A percentile compares a stretch with the other conserved stretches of the same genome.
phyloP scores from a whole-genome alignment of 345 rosid species.

The Bruguiera parviflora region DNA sequence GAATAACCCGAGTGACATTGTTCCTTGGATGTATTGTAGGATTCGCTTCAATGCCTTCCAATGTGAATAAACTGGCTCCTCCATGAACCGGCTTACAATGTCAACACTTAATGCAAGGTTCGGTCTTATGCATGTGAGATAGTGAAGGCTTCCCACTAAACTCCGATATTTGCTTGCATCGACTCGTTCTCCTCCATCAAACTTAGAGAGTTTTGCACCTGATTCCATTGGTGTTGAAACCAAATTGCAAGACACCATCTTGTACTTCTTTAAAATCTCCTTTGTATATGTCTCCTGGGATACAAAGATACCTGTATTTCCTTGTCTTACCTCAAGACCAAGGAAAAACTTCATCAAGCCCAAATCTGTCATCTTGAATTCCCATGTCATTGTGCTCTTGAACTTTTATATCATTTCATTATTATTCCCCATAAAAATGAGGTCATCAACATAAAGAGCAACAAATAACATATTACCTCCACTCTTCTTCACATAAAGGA shows the following conservation, averaged over 20 bases:
- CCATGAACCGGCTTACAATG: not conserved
- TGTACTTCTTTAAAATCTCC: not conserved
- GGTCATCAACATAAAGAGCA: slow-evolving; percentile 11
- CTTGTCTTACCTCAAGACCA: slow-evolving; percentile 8
- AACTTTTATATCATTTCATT: not conserved
- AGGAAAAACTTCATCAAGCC: slow-evolving; percentile 9
- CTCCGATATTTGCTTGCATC: not conserved
- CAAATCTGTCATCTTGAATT: not conserved
- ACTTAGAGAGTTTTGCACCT: slow-evolving; percentile 13
- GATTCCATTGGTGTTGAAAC: not conserved
- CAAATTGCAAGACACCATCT: not conserved
- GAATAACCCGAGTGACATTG: not conserved
- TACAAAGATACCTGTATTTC: not conserved
- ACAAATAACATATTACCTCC: not conserved
- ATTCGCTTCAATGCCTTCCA: too few relatives aligned
- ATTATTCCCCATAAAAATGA: slow-evolving; percentile 6
- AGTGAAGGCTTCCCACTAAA: not conserved
- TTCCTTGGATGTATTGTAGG: too few relatives aligned
- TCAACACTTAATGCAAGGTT: not conserved
- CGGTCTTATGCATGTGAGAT: slow-evolving; percentile 6
- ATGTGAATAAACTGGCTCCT: too few relatives aligned
- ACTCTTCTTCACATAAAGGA: too few relatives aligned
- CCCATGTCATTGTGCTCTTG: not conserved
- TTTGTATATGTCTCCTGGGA: not conserved
- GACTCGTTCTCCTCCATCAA: slow-evolving; percentile 11